Conservation (phyloP, 2,329 filamentous ascomycete species). For the Fusarium tjaetaba region DNA sequence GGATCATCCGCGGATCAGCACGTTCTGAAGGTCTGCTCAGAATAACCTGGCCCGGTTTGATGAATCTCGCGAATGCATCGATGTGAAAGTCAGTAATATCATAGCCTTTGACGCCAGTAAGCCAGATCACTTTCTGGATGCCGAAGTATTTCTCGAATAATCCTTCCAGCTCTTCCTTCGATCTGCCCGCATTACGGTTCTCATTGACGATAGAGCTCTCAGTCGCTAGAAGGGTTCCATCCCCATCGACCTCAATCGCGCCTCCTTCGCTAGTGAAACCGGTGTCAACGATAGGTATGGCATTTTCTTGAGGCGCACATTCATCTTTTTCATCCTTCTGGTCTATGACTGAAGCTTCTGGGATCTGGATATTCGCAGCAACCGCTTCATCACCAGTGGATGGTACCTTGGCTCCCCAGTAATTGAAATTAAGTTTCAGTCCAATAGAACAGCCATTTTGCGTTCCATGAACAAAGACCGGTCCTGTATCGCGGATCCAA, state of each 20-base stretch:
- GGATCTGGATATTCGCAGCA: constrained; percentile 7
- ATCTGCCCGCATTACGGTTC: constrained; percentile 42
- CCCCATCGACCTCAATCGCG: constrained; percentile 43
- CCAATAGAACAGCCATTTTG: constrained; percentile 10
- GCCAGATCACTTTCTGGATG: constrained; percentile 43
- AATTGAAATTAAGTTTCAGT: constrained; percentile 44
- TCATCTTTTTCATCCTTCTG: background rate
- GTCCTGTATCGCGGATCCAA: constrained; percentile 46
- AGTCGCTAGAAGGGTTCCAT: constrained; percentile 43
- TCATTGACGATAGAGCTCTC: constrained; percentile 45
- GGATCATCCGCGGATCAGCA: background rate
- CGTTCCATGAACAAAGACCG: constrained; percentile 31
- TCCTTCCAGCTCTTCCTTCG: constrained; percentile 34
- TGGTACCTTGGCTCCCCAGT: constrained; percentile 41
- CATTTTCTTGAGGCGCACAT: background rate
- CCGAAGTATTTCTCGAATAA: constrained; percentile 37
- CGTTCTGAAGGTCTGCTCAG: constrained; percentile 33
- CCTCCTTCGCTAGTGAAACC: constrained; percentile 39
- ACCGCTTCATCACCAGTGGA: constrained; percentile 13
- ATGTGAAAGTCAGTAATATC: constrained; percentile 46
- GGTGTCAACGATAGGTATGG: background rate
- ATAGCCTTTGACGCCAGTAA: constrained; percentile 34
- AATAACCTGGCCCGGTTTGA: constrained; percentile 36
- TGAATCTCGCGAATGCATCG: constrained; percentile 44
- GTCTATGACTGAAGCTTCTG: background rate